Evolutionary conservation across 495 filamentous ascomycete species (phyloP).

Genomic region (Penicillium bialowiezense): DNA sequence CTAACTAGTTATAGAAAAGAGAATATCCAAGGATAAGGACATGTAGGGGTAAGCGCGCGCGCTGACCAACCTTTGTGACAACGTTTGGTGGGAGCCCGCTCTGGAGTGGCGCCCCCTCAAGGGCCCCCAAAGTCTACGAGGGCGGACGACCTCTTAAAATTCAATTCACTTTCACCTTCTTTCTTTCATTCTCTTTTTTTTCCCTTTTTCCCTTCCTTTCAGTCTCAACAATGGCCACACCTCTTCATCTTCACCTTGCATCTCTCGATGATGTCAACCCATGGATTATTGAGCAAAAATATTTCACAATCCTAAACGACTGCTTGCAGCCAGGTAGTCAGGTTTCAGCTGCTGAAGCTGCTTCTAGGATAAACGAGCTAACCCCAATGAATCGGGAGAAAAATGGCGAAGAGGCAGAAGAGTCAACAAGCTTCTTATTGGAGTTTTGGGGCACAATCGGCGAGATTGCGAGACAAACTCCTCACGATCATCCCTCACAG

Average conservation of each 20-base stretch:
- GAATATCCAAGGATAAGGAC: too few relatives aligned
- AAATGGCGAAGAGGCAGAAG: not conserved
- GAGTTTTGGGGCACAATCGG: not conserved
- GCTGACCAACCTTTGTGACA: too few relatives aligned
- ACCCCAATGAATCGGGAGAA: constrained; percentile 1
- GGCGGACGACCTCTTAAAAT: too few relatives aligned
- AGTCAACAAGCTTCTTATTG: not conserved
- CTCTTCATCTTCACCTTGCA: not conserved
- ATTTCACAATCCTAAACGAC: constrained; percentile 1
- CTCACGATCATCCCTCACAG: constrained; percentile 2
- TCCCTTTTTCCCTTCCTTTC: not conserved
- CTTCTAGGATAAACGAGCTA: not conserved
- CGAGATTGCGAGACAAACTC: constrained; percentile 1
- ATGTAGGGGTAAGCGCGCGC: too few relatives aligned
- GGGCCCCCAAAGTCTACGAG: too few relatives aligned
- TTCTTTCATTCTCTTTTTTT: too few relatives aligned
- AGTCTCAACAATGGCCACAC: not conserved
- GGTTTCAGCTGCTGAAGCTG: not conserved
- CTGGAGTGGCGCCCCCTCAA: too few relatives aligned
- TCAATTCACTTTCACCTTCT: too few relatives aligned
- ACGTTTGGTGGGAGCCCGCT: too few relatives aligned
- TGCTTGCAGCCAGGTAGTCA: constrained; percentile 1
- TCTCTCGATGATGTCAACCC: constrained; percentile 1
- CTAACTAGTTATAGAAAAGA: too few relatives aligned
- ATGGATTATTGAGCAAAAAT: constrained; percentile 4